A percentile compares a stretch with the other conserved stretches of the same genome.
These are phyloP conservation scores for Hypholoma sublateritium DNA, from an alignment of 768 basidiomycete species.

Conservation along the genomic window DNA sequence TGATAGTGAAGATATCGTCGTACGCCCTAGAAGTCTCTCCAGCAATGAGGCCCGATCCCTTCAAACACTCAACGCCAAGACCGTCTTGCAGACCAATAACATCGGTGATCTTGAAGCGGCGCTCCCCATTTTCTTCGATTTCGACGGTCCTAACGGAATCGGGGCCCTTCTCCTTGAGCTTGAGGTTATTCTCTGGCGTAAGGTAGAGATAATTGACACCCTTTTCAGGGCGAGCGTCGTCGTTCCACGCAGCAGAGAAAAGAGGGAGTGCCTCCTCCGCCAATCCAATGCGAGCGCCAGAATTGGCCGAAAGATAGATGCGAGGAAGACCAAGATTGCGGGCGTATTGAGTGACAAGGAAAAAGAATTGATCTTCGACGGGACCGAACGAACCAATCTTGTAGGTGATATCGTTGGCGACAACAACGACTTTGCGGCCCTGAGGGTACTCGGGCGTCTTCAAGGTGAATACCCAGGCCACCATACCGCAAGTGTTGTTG, in stretches of 20 bases:
- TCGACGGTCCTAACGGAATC: constrained; percentile 80
- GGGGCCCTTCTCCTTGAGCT: constrained; percentile 83
- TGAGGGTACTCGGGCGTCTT: constrained; percentile 89
- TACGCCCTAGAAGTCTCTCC: constrained; percentile 98
- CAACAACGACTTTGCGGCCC: constrained; percentile 84
- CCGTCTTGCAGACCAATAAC: constrained; percentile 98
- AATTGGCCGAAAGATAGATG: constrained; percentile 98
- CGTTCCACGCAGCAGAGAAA: constrained; percentile 93
- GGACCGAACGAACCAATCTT: constrained; percentile 99
- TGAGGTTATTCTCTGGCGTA: constrained; percentile 87
- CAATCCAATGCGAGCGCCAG: constrained; percentile 93
- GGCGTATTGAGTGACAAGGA: constrained; percentile 90
- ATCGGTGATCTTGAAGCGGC: constrained; percentile 91
- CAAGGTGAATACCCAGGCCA: constrained; percentile 94
- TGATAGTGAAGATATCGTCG: constrained; percentile 99
- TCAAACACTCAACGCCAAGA: constrained; percentile 93
- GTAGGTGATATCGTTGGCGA: constrained; percentile 98
- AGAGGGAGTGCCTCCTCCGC: constrained; percentile 89
- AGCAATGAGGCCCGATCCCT: constrained; percentile 96
- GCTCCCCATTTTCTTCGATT: constrained; percentile 83
- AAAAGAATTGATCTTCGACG: constrained; percentile 94
- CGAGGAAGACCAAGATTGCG: constrained; percentile 87
- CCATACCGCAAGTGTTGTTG: constrained; percentile 96
- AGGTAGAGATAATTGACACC: constrained; percentile 96
- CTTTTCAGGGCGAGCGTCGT: constrained; percentile 82